Percentiles rank a stretch among this genome's conserved stretches.
phyloP scores from a whole-genome alignment of 2,329 filamentous ascomycete species.

The Hysterium pulicare region DNA sequence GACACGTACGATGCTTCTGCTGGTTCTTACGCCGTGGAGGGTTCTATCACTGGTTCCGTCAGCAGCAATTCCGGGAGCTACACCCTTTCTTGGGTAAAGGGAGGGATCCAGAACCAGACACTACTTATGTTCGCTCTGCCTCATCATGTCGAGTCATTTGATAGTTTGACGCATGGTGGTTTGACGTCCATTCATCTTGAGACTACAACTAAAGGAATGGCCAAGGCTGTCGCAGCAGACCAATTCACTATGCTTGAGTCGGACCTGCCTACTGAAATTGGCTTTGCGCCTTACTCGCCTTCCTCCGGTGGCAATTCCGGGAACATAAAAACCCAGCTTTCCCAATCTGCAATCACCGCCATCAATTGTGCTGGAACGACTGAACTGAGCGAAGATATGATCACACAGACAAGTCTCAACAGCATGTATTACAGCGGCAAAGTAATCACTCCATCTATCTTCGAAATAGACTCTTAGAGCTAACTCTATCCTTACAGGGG shows the following conservation, averaged over 20 bases:
- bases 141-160: conserved; percentile 79
- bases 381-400: conserved; percentile 76
- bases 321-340: conserved; percentile 36
- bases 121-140: conserved; percentile 88
- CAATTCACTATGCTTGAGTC: conserved; percentile 67
- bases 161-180: conserved; percentile 50
- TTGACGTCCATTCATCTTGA: conserved; percentile 59
- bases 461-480: neutral
- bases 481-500: conserved; percentile 41
- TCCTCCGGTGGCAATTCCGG: conserved; percentile 30
- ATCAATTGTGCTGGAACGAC: conserved; percentile 62
- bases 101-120: conserved; percentile 55
- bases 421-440: conserved; percentile 92
- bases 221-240: conserved; percentile 58
- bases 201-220: conserved; percentile 84
- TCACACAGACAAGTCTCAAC: conserved; percentile 68
- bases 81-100: conserved; percentile 67
- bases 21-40: conserved; percentile 68
- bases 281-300: conserved; percentile 76
- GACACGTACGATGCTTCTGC: conserved; percentile 69
- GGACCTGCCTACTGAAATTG: conserved; percentile 68
- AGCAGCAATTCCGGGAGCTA: conserved; percentile 61
- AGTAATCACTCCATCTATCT: neutral
- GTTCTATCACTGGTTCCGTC: conserved; percentile 50
- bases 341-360: conserved; percentile 50